Conservation (phyloP, 768 basidiomycete genomes). For the Rickenella mellea region DNA sequence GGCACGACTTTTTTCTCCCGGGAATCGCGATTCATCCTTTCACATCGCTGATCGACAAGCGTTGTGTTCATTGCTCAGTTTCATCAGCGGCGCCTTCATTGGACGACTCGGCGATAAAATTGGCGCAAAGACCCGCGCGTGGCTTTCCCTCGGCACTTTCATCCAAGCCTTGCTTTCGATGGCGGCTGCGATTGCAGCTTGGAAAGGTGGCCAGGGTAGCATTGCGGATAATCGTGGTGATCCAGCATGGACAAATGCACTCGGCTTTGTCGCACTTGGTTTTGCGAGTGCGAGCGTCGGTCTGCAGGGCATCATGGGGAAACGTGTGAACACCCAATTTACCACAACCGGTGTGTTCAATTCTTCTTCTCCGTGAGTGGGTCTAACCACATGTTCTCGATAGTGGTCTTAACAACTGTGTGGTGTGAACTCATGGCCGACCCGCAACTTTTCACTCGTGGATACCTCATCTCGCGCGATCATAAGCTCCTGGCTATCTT, state of each 20-base stretch:
- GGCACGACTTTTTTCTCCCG: constrained; percentile 21
- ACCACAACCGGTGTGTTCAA: constrained; percentile 6
- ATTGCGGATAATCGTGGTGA: constrained; percentile 17
- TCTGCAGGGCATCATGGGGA: constrained; percentile 29
- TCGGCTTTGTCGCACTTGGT: constrained; percentile 24
- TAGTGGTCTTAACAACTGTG: constrained; percentile 24
- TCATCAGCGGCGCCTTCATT: constrained; percentile 23
- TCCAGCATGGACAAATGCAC: constrained; percentile 21
- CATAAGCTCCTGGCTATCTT: constrained; percentile 21
- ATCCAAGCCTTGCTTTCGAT: constrained; percentile 22
- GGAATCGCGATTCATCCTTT: constrained; percentile 16
- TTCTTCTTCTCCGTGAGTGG: background rate
- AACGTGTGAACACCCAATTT: constrained; percentile 16
- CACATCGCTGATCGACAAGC: constrained; percentile 30
- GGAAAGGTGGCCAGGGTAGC: constrained; percentile 15
- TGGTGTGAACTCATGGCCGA: constrained; percentile 32
- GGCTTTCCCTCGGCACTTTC: constrained; percentile 21
- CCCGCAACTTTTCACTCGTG: constrained; percentile 20
- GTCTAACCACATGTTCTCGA: constrained; percentile 1
- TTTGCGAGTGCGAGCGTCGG: constrained; percentile 31
- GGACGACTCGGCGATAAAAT: constrained; percentile 26
- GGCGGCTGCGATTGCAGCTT: constrained; percentile 20
- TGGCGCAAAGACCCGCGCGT: constrained; percentile 20
- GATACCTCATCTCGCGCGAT: constrained; percentile 22
- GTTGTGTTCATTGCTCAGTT: constrained; percentile 20